Conservation (phyloP, 208 protist genomes). For the Tritrichomonas foetus region DNA sequence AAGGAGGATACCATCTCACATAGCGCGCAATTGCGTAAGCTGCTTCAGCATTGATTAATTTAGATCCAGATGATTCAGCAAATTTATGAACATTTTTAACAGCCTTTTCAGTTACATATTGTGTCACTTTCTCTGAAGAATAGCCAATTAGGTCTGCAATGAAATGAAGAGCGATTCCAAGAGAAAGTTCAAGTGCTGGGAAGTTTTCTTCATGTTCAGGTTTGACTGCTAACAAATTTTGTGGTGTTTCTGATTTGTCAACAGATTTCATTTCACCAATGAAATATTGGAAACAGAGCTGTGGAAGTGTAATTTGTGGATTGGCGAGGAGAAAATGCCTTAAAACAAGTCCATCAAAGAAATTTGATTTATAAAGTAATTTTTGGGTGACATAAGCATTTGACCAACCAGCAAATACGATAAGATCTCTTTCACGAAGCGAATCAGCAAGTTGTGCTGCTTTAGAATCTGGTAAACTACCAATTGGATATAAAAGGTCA, state of each 20-base stretch:
- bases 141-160: neutral
- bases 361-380: neutral
- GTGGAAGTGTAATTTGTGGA: neutral
- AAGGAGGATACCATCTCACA: neutral
- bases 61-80: neutral
- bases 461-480: neutral
- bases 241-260: neutral
- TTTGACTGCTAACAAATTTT: neutral
- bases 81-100: neutral
- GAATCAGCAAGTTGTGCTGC: neutral
- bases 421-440: neutral
- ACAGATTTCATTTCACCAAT: neutral
- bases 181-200: neutral
- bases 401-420: neutral
- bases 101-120: neutral
- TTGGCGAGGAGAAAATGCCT: neutral
- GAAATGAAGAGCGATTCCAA: neutral
- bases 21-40: neutral
- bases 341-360: too few relatives aligned
- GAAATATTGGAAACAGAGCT: neutral
- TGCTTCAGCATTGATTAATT: neutral
- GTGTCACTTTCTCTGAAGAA: neutral
- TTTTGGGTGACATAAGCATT: neutral
- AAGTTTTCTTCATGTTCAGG: neutral
- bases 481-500: neutral